Evolutionary conservation across 805 yeast species (phyloP), one percentile per base, ranked within the genome.

Genomic region (Kuraishia molischiana): DNA sequence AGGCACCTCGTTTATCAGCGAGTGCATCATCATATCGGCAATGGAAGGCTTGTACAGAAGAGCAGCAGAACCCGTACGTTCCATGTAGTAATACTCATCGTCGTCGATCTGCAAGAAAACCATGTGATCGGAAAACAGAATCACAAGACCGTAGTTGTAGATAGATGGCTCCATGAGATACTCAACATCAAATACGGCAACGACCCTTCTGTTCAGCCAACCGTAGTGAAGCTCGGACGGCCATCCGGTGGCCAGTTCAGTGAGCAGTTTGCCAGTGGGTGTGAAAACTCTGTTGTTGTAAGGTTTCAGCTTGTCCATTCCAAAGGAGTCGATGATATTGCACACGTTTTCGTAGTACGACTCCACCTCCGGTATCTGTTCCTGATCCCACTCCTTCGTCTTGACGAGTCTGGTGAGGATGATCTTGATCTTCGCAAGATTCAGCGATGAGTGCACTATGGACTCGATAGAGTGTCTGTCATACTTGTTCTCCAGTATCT

Each of bases 11-110:
- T 90, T 90, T 22, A 84, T 75, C 52, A 90, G 65, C 0, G 96
- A 85, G 50, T 89, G 95, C 95, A 89, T 85, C 41, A 90, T 61
- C 34, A 85, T 68, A 54, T 87, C 95, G 0, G 95, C 70, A 11
- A 83, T 65, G 3, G 80, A 67, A 2, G 92, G 83, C 34, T 61
- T 50, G 35, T 64, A 67, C 20, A 66, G 50, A 14, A 9, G n/a
- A 19, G 22, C 17, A 32, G 29, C 39, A 42, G 19, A 41, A 36
- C 15, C 39, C 37, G 9, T 41, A n/a, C 30, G 44, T 36, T 33
- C 47, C 43, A 43, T 36, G 3, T 31, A 28, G 37, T 66, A 64
- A 44, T 66, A 62, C 3, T 56, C 54, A 26, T 62, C 61, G 48
- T 79, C 74, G 30, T 61, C 44, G 32, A 82, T 66, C 35, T 69